Percentiles rank a stretch among this genome's conserved stretches.
Evolutionary conservation across 2,329 filamentous ascomycete species (phyloP).

Genomic region (Claviceps pazoutovae): DNA sequence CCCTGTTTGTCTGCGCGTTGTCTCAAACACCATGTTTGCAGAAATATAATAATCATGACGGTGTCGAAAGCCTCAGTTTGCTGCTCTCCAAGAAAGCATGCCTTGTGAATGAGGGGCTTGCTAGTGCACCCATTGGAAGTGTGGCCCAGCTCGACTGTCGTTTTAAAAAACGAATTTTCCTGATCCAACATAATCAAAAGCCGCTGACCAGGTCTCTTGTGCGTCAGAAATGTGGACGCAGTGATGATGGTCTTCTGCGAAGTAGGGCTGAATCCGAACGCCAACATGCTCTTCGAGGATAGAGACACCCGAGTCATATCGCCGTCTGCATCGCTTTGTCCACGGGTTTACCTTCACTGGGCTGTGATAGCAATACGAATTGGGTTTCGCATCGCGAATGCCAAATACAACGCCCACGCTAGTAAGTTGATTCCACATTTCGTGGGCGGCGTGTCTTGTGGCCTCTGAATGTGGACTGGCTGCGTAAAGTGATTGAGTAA

Average conservation of each 20-base stretch:
- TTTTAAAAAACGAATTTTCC: slow-evolving; percentile 20
- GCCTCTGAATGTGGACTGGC: slow-evolving; percentile 19
- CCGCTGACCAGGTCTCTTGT: slow-evolving; percentile 24
- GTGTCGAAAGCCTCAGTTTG: neutral
- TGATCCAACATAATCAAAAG: slow-evolving; percentile 16
- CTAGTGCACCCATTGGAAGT: no score
- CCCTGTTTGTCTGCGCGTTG: neutral
- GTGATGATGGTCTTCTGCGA: slow-evolving; percentile 30
- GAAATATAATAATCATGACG: neutral
- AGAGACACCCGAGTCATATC: slow-evolving; percentile 24
- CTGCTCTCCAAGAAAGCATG: neutral
- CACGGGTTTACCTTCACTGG: slow-evolving; percentile 29
- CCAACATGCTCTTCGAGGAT: slow-evolving; percentile 25
- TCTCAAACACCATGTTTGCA: neutral
- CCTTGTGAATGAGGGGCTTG: neutral
- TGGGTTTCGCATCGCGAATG: slow-evolving; percentile 23
- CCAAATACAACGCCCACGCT: slow-evolving; percentile 21
- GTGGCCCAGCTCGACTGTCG: slow-evolving; percentile 3
- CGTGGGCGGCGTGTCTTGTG: slow-evolving; percentile 22
- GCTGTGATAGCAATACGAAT: slow-evolving; percentile 29
- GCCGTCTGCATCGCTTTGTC: slow-evolving; percentile 28
- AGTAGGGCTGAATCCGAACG: slow-evolving; percentile 25
- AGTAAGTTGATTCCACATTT: slow-evolving; percentile 24
- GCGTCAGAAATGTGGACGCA: slow-evolving; percentile 24
- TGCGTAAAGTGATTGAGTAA: slow-evolving; percentile 26